Base-by-base conservation (phyloP, 345 rosid species). In the Eutrema yunnanense region DNA sequence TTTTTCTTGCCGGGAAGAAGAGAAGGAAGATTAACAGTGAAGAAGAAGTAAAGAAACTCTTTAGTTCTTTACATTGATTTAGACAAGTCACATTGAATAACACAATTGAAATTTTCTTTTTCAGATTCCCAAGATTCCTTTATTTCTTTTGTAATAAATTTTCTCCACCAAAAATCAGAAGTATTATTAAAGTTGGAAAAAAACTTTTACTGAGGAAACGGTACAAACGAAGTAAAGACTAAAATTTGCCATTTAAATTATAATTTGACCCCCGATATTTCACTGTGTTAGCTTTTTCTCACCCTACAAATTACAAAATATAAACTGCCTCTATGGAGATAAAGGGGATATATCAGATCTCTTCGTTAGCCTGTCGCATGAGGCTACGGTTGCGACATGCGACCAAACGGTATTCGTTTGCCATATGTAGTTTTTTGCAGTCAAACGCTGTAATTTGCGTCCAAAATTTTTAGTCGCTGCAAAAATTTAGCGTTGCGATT, bases 51-150 rank as follows among this genome's bases (percentile, higher is more conserved):
- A 19, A 22, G 4, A 27, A 10, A 22, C 26, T 22, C 26, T 22
- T 22, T 1, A 22, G 26, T 22, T 2, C 2, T n/a, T 9, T 9
- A 49, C 26, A 40, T 29, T 67, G 51, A 67, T 53, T 53, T 53
- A 40, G 52, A 67, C 72, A 67, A 53, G 62, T 53, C 51, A 16
- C 11, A 40, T 12, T 63, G 8, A 33, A 33, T 46, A 49, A 9
- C 8, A 13, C 14, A 13, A 2, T 27, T 19, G 41, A 16, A 3
- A 26, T 5, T 14, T 43, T 11, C 46, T 44, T 53, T 44, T 69
- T 69, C 37, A 41, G 27, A 57, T 57, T 69, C 65, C 65, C 65
- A 13, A 69, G 65, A 26, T 34, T 46, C n/a, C 1, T 57, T 46
- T 46, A 13, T 32, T 8, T 41, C 0, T 8, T 52, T 53, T 52